Base-by-base conservation (phyloP, 345 rosid genomes). In the Rubroshorea leprosula region DNA sequence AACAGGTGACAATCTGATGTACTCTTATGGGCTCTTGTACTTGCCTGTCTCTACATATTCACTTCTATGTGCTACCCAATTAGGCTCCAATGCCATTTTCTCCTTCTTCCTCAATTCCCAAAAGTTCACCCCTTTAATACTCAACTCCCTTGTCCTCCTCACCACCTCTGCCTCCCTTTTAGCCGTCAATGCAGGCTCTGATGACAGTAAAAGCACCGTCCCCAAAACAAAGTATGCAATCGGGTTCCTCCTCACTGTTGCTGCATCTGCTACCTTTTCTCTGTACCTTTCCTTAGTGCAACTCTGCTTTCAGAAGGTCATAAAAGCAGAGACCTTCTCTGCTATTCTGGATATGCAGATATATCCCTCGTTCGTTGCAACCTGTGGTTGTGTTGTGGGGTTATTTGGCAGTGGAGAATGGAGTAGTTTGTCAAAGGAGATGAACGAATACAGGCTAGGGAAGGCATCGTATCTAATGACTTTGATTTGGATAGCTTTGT, bases 31-130 rank as follows among this genome's bases (percentile, higher is more conserved):
- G 22, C 81, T 80, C 21, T 52, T 67, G 4, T 79, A 80, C 69
- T 74, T 83, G 5, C 83, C 85, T 3, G 81, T 80, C 48, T 83
- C 88, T 6, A 83, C 88, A 8, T 80, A 73, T 66, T 80, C 85
- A 25, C 73, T 82, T 3, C 68, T 80, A 14, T 75, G 79, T 14
- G 82, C 88, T 1, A 51, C 78, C 18, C 85, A 82, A 17, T 24
- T 82, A 71, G 88, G 81, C 63, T 82, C 80, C 62, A 82, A 79
- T 41, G 83, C 81, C 0, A 7, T 73, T 22, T 77, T 82, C 61
- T 63, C 88, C 48, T 79, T 58, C 78, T 67, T 80, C 69, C 48
- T 83, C 11, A 75, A 80, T 26, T 66, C 79, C 12, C 85, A 83
- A 24, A 80, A 80, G 67, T 69, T 83, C 66, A 75, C 88, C 7